Percentiles rank a stretch among this genome's conserved stretches.
Conservation (phyloP, 2,329 filamentous ascomycete genomes). For the Cladosporium sp. region DNA sequence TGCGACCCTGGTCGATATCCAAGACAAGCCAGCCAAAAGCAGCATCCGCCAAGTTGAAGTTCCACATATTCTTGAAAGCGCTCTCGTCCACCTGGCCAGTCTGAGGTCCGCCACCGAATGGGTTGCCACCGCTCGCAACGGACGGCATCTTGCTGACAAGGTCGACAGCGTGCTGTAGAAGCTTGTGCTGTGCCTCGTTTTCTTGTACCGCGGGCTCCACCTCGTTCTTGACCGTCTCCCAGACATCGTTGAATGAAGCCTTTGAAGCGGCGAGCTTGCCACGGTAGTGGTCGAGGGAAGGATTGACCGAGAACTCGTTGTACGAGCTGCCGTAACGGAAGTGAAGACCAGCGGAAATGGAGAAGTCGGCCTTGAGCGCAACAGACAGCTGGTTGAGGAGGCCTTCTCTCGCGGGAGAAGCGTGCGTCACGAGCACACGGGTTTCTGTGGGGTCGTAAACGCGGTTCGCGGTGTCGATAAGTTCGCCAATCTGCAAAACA, state of each 20-base stretch:
- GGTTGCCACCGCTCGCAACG: constrained; percentile 90
- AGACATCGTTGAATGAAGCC: constrained; percentile 97
- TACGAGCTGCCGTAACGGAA: constrained; percentile 99
- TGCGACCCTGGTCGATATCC: constrained; percentile 90
- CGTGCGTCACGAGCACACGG: constrained; percentile 92
- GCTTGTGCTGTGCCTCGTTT: constrained; percentile 88
- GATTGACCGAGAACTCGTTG: constrained; percentile 99
- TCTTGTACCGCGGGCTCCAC: constrained; percentile 91
- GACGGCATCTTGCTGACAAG: constrained; percentile 98
- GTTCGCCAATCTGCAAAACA: constrained; percentile 92
- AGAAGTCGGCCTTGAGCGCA: constrained; percentile 96
- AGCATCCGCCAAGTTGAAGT: constrained; percentile 96
- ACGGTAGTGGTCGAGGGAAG: constrained; percentile 94
- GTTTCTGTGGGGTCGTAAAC: constrained; percentile 98
- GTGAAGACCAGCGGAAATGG: constrained; percentile 92
- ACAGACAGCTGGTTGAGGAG: constrained; percentile 97
- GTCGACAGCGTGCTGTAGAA: constrained; percentile 83
- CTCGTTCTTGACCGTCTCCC: constrained; percentile 96
- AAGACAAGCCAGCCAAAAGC: constrained; percentile 94
- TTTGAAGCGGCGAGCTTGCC: constrained; percentile 97
- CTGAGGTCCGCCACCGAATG: constrained; percentile 79
- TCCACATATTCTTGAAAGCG: constrained; percentile 99
- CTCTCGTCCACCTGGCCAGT: constrained; percentile 95
- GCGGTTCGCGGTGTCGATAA: constrained; percentile 95
- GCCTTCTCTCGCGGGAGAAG: constrained; percentile 91